These are phyloP conservation scores for Eugenia klotzschiana DNA, from an alignment of 441 rosid species.

Conservation along the genomic window DNA sequence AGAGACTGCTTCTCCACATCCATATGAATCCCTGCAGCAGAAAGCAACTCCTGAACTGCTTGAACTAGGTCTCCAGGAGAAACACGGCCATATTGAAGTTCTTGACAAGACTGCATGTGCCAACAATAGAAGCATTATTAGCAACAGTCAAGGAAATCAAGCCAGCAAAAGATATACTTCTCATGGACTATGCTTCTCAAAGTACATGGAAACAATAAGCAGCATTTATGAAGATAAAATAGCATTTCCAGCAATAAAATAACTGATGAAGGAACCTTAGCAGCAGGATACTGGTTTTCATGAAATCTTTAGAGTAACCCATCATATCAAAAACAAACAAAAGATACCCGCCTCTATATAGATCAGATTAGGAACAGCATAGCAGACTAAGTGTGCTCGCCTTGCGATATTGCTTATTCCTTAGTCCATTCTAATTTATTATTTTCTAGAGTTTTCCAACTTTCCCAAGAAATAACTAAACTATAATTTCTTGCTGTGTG, in stretches of 20 bases:
- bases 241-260: neutral
- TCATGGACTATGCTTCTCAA: neutral
- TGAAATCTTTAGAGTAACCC: neutral
- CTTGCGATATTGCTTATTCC: neutral
- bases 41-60: conserved; percentile 93
- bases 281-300: neutral
- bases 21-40: conserved; percentile 81
- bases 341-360: neutral
- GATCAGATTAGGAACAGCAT: neutral
- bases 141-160: neutral
- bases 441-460: neutral
- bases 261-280: neutral
- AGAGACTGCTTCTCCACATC: conserved; percentile 74
- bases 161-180: neutral
- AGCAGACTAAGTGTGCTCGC: neutral
- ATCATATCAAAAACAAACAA: neutral
- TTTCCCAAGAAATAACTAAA: neutral
- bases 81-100: conserved; percentile 60
- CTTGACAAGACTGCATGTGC: conserved; percentile 35
- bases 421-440: neutral
- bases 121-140: conserved; percentile 2
- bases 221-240: neutral
- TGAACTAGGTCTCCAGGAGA: conserved; percentile 76
- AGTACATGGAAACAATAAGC: neutral
- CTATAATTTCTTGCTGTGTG: neutral